Percentiles rank a stretch among this genome's conserved stretches.
These are phyloP conservation scores for Uronychia binucleata DNA, from an alignment of 73 alveolate species.

Conservation along the genomic window DNA sequence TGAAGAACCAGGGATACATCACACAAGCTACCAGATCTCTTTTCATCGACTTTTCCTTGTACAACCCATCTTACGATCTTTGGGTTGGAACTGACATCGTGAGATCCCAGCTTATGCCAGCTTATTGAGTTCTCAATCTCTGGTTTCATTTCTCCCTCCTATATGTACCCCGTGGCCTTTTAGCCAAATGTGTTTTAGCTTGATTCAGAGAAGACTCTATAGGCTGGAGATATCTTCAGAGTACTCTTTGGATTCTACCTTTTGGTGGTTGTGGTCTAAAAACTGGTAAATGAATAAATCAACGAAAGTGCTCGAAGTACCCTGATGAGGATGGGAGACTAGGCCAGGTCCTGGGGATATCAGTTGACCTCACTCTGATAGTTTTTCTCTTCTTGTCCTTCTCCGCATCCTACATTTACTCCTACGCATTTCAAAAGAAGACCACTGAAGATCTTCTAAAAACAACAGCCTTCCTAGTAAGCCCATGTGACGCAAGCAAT, in stretches of 20 bases:
- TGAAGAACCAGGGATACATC: not conserved
- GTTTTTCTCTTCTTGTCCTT: not conserved
- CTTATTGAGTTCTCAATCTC: conserved; percentile 7
- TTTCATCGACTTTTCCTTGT: not conserved
- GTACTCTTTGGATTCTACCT: not conserved
- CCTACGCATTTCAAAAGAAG: no score
- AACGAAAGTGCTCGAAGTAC: not conserved
- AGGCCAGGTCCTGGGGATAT: not conserved
- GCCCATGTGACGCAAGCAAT: not conserved
- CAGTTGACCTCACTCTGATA: not conserved
- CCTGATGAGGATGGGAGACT: not conserved
- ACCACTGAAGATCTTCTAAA: not conserved
- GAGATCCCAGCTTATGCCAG: not conserved
- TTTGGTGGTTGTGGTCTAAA: not conserved
- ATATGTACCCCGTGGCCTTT: not conserved
- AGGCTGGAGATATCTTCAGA: conserved; percentile 1
- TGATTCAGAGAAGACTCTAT: not conserved
- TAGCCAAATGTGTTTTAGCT: not conserved
- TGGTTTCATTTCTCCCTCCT: not conserved
- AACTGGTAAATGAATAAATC: not conserved
- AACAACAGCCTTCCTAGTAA: not conserved
- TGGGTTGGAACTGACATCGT: conserved; percentile 9
- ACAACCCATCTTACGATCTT: not conserved
- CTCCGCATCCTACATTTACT: not conserved
- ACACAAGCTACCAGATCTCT: not conserved